Evolutionary conservation across 305 asterid species (phyloP).

Genomic region (Fraxinus platypoda): DNA sequence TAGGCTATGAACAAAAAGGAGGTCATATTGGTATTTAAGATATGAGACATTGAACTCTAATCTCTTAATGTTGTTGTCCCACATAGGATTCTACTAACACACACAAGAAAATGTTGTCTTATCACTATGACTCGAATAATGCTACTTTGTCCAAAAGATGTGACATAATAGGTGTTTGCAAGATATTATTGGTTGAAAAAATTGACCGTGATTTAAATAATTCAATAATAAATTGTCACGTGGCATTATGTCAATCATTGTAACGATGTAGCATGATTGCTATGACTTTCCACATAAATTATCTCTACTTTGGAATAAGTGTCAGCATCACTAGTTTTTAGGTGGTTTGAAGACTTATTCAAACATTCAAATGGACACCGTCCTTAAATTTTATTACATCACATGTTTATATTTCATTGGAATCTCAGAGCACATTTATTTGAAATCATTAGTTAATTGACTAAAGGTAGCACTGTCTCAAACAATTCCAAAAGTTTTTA

Average conservation of each 20-base stretch:
- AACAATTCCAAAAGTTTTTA: neutral
- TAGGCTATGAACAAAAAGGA: neutral
- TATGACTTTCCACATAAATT: neutral
- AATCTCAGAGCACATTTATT: neutral
- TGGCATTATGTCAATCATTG: no score
- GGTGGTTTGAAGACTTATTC: neutral
- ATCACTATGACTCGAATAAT: slow-evolving; percentile 5
- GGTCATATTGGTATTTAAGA: neutral
- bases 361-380: neutral
- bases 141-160: no score
- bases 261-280: no score
- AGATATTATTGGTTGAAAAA: no score
- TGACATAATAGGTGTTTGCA: no score
- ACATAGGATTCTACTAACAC: neutral
- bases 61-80: neutral
- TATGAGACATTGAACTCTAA: neutral
- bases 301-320: slow-evolving; percentile 22
- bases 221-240: no score
- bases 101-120: slow-evolving; percentile 3
- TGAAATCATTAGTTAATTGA: neutral
- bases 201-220: no score
- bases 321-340: slow-evolving; percentile 33
- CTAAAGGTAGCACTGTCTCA: neutral
- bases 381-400: neutral
- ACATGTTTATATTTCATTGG: neutral